Conservation (phyloP, 129 eudicot genomes). For the Oenanthe sinensis region DNA sequence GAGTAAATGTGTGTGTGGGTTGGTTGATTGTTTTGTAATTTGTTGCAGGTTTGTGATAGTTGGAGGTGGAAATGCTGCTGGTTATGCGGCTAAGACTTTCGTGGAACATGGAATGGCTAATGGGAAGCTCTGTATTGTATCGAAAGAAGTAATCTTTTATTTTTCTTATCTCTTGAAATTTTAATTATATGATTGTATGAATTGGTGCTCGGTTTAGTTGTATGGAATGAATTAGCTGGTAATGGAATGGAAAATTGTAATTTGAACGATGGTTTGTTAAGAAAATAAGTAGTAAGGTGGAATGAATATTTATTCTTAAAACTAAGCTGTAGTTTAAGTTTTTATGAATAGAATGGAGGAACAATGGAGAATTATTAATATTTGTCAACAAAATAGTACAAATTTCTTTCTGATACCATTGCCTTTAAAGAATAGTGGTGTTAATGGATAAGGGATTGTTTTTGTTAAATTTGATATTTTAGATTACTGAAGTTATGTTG, state of each 20-base stretch:
- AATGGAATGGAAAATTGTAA: no score
- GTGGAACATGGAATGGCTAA: constrained; percentile 84
- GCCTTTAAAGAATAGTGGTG: neutral
- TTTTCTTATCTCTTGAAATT: neutral
- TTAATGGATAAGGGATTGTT: neutral
- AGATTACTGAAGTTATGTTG: neutral
- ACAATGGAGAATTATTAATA: no score
- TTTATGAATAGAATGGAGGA: neutral
- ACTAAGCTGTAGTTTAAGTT: neutral
- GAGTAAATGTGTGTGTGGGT: constrained; percentile 2
- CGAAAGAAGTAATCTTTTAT: constrained; percentile 60
- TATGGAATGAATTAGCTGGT: neutral
- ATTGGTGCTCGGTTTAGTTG: neutral
- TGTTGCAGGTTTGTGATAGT: constrained; percentile 71
- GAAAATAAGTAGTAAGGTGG: neutral
- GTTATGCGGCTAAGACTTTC: constrained; percentile 89
- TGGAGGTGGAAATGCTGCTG: constrained; percentile 99
- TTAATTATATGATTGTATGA: neutral
- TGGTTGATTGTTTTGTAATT: constrained; percentile 1
- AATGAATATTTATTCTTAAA: neutral
- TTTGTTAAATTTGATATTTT: neutral
- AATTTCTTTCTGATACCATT: neutral
- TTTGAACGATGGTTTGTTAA: neutral
- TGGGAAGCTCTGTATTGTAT: constrained; percentile 90
- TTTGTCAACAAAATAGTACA: neutral